Conservation (phyloP, 2,329 filamentous ascomycete genomes). For the Venturia pyrina region DNA sequence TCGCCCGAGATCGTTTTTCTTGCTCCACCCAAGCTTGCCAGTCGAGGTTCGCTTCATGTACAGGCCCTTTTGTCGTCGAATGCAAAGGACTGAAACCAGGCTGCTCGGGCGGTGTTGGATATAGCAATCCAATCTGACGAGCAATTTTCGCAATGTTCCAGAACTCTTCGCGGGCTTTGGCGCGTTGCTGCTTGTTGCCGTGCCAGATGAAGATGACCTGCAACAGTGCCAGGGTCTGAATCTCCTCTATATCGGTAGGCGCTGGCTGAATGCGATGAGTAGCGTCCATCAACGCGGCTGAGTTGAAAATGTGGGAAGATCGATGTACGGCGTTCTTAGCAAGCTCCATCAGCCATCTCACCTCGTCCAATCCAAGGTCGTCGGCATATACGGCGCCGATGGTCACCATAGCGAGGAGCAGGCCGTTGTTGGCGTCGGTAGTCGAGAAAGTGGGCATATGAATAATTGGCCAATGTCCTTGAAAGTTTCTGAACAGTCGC, state of each 20-base stretch:
- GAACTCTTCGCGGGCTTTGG: conserved; percentile 51
- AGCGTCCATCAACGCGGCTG: conserved; percentile 17
- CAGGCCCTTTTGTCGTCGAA: conserved; percentile 32
- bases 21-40: conserved; percentile 62
- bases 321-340: conserved; percentile 49
- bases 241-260: conserved; percentile 46
- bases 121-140: conserved; percentile 47
- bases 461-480: conserved; percentile 63
- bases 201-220: conserved; percentile 59
- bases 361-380: conserved; percentile 47
- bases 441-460: conserved; percentile 64
- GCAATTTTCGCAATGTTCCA: conserved; percentile 47
- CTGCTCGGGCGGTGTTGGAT: conserved; percentile 39
- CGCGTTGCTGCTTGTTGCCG: conserved; percentile 55
- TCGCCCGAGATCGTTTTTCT: conserved; percentile 55
- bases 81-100: conserved; percentile 51
- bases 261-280: neutral
- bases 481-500: conserved; percentile 61
- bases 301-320: conserved; percentile 43
- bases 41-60: conserved; percentile 45
- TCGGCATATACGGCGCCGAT: conserved; percentile 67
- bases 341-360: conserved; percentile 58
- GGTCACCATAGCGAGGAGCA: conserved; percentile 61
- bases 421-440: conserved; percentile 53
- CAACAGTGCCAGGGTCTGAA: conserved; percentile 56